Conservation (phyloP, 192 early-diverging fungal genomes). For the Jimgerdemannia lactiflua region DNA sequence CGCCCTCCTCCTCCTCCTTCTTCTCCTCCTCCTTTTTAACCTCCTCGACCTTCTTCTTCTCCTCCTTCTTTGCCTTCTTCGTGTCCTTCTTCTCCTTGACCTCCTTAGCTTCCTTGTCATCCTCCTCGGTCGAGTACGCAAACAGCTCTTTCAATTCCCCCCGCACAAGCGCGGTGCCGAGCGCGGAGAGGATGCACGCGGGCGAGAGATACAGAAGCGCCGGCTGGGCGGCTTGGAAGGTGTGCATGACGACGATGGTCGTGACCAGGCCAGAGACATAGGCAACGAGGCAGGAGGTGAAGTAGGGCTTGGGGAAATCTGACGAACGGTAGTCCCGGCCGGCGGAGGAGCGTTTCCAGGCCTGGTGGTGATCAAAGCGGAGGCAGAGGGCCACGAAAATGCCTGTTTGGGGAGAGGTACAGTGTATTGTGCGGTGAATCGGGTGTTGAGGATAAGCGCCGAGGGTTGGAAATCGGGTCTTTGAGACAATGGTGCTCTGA, state of each 20-base stretch:
- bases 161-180: slow-evolving; percentile 59
- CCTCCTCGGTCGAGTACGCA: slow-evolving; percentile 59
- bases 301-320: slow-evolving; percentile 85
- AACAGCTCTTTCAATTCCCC: slow-evolving; percentile 70
- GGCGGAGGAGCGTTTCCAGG: slow-evolving; percentile 53
- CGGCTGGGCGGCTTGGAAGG: slow-evolving; percentile 94
- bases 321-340: slow-evolving; percentile 50
- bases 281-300: slow-evolving; percentile 72
- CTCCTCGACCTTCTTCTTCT: slow-evolving; percentile 10
- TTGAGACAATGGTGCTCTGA: neutral
- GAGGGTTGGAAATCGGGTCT: neutral
- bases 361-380: slow-evolving; percentile 81
- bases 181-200: slow-evolving; percentile 87
- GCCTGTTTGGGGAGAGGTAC: slow-evolving; percentile 30
- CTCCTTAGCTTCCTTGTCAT: slow-evolving; percentile 43
- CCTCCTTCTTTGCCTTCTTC: slow-evolving; percentile 19
- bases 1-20: neutral
- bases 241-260: slow-evolving; percentile 93
- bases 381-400: slow-evolving; percentile 92
- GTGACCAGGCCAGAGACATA: slow-evolving; percentile 85
- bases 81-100: slow-evolving; percentile 44
- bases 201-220: slow-evolving; percentile 96
- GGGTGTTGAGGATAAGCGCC: too few relatives aligned
- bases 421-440: too few relatives aligned
- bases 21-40: neutral